Evolutionary conservation across 169 alveolate species (phyloP), one percentile per base, ranked within the genome.

Genomic region (Theileria annulata): DNA sequence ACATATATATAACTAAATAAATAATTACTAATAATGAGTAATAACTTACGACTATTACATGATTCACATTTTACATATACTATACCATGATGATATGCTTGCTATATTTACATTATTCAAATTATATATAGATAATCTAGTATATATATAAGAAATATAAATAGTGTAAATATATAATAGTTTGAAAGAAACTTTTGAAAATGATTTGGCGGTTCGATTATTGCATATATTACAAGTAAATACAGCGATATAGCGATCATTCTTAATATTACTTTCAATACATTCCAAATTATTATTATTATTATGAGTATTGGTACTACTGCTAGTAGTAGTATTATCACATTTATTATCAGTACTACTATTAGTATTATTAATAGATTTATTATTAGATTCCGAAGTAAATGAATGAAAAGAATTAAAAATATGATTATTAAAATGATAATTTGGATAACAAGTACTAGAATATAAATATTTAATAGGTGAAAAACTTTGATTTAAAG

Each of bases 221-320:
- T 84, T 77, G 68, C 93, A 88, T 58, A 88, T 73, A 48, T 88
- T 88, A 69, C 93, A 88, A 2, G 93, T 88, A 62, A 88, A 88
- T 1, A 81, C 79, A 6, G 79, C 79, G 17, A 81, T 75, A 30
- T 74, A 74, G 27, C 88, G 63, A 30, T 73, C 85, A 4, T 60
- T 10, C 15, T 21, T 8, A 9, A 63, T 1, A 28, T 21, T 42
- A 42, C 6, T 42, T 10, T 42, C 51, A 42, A 42, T 42, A 8
- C 13, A 0, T 2, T 42, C 51, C 15, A 42, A 42, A 8, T 42
- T 8, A n/a, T n/a, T n/a, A n/a, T n/a, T n/a, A n/a, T n/a, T n/a
- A n/a, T n/a, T n/a, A n/a, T n/a, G n/a, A n/a, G n/a, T n/a, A n/a
- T n/a, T n/a, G n/a, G n/a, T n/a, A n/a, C n/a, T n/a, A n/a, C n/a